Evolutionary conservation across 495 filamentous ascomycete species (phyloP), one percentile per base, ranked within the genome.

Genomic region (Trichoderma gamsii): DNA sequence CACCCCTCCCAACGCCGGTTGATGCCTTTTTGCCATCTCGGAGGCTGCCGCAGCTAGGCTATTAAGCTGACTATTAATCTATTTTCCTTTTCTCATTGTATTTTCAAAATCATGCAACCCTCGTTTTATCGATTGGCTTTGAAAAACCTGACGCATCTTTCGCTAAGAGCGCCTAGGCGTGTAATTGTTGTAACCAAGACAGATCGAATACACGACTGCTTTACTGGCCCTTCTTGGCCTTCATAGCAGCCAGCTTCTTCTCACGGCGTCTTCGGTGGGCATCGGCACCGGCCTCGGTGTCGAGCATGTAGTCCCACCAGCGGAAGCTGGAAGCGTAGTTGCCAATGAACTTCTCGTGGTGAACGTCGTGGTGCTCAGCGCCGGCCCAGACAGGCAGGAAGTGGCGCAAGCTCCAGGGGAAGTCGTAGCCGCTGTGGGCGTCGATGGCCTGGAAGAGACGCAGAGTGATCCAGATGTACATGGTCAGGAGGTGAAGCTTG

Each of bases 361-460:
- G 95, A 35, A 91, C 81, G 75, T 99, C 95, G 79, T 99, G 95
- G 80, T 97, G 93, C 69, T 96, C 89, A 43, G 95, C 95, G 71
- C 95, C 95, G 68, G 94, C 95, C 96, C 96, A 99, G 85, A 98
- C 96, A 16, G 95, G 95, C 21, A 99, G 79, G 82, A 98, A 90
- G 78, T 96, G 92, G 77, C 95, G 92, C 74, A 99, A 81, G 75
- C 89, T 92, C 91, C 91, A 98, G 67, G 95, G 95, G 79, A 99
- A 98, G 74, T 99, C 95, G 77, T 98, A 99, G 69, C 95, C 95
- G 69, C 87, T 91, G 82, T 99, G 95, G 25, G 95, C 91, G 79
- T 99, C 95, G 75, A 99, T 98, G 72, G 95, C 96, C 79, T 99
- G 95, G 85, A 97, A 94, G 18, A 99, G 83, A 68, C 95, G 92